These are phyloP conservation scores for Pythium chondricola DNA, from an alignment of 352 stramenopile genomes.

Conservation along the genomic window DNA sequence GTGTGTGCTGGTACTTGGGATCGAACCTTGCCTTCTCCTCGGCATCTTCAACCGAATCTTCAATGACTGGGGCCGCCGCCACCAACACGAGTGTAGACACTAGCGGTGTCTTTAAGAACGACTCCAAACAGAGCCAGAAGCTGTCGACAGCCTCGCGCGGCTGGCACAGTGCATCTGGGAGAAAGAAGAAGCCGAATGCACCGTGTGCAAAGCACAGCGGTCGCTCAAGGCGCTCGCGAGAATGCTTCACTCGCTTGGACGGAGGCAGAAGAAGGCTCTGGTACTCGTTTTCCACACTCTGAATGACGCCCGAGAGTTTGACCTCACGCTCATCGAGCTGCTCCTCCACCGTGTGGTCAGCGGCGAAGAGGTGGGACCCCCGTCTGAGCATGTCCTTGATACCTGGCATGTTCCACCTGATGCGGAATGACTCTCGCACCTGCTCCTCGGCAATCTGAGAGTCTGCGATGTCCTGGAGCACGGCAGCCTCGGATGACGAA, in stretches of 20 bases:
- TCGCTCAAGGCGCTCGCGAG: constrained; percentile 9
- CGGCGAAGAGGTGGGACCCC: constrained; percentile 42
- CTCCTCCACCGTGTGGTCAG: constrained; percentile 8
- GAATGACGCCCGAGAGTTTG: too few species aligned
- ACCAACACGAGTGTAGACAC: constrained; percentile 34
- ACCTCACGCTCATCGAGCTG: too few species aligned
- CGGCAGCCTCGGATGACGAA: background rate
- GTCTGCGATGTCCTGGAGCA: background rate
- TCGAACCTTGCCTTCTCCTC: constrained; percentile 38
- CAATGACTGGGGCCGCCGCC: constrained; percentile 26
- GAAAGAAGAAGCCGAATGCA: constrained; percentile 41
- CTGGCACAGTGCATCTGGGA: constrained; percentile 20
- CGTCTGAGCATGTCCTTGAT: constrained; percentile 36
- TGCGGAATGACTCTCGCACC: constrained; percentile 45
- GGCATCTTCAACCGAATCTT: constrained; percentile 43
- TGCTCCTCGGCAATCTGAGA: constrained; percentile 18
- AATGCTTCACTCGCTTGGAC: constrained; percentile 23
- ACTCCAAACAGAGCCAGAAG: constrained; percentile 25
- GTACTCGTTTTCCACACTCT: constrained; percentile 33
- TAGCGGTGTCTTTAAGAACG: constrained; percentile 29
- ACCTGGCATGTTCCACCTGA: constrained; percentile 49
- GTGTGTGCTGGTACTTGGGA: constrained; percentile 20
- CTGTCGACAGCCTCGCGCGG: background rate
- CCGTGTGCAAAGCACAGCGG: constrained; percentile 35
- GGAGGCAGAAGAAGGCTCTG: constrained; percentile 45